Conservation (phyloP, 2,329 filamentous ascomycete genomes). For the Fusarium lyarnte region DNA sequence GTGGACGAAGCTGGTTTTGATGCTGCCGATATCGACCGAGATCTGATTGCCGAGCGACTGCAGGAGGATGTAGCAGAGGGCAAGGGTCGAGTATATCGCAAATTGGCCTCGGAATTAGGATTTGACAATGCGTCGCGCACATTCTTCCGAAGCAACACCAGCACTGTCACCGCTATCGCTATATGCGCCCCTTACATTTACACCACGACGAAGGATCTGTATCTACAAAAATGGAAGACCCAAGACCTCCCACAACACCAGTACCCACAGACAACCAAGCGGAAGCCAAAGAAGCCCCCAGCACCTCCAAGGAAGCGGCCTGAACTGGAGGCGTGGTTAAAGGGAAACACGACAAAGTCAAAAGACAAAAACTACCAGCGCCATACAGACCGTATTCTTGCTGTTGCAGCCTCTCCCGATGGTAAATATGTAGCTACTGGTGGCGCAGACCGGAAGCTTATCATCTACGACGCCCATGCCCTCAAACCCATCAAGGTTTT, state of each 20-base stretch:
- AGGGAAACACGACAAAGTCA: constrained; percentile 68
- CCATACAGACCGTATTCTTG: constrained; percentile 82
- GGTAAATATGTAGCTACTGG: constrained; percentile 93
- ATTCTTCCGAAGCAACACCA: constrained; percentile 81
- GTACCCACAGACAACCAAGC: constrained; percentile 67
- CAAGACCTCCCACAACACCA: constrained; percentile 71
- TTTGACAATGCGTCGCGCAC: constrained; percentile 74
- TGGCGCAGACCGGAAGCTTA: constrained; percentile 82
- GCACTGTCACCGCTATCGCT: constrained; percentile 81
- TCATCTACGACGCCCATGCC: constrained; percentile 86
- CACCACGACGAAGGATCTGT: constrained; percentile 86
- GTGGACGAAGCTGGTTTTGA: constrained; percentile 87
- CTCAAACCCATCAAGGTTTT: constrained; percentile 85
- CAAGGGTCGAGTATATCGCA: constrained; percentile 88
- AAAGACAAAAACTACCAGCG: constrained; percentile 76
- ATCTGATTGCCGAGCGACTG: constrained; percentile 88
- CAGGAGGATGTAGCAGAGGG: constrained; percentile 92
- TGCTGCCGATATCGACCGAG: constrained; percentile 90
- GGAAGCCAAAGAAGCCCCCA: constrained; percentile 66
- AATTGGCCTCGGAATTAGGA: constrained; percentile 77
- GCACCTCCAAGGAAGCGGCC: constrained; percentile 70
- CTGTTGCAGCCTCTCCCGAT: constrained; percentile 86
- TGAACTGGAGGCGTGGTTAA: constrained; percentile 69
- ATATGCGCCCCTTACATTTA: constrained; percentile 84
- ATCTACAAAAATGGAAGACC: constrained; percentile 89